A percentile compares a stretch with the other conserved stretches of the same genome.
phyloP scores from a whole-genome alignment of 1,284 basidiomycete genomes.

The Neolentinus lepideus region DNA sequence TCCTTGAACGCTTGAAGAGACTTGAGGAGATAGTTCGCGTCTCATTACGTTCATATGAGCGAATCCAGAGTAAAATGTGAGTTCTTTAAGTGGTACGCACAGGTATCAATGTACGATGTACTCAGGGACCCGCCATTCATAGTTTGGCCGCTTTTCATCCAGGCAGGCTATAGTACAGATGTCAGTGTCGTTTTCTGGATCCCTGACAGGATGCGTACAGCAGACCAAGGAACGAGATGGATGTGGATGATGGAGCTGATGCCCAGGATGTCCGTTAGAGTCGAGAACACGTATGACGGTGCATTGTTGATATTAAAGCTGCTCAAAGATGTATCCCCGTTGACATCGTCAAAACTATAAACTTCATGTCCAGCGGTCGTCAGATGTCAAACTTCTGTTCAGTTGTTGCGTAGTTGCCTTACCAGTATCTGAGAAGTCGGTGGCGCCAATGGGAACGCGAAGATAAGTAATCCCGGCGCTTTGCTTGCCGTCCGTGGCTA shows the following conservation, averaged over 20 bases:
- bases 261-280: slow-evolving; percentile 17
- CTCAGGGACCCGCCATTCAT: slow-evolving; percentile 38
- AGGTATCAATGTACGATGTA: slow-evolving; percentile 24
- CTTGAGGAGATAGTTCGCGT: slow-evolving; percentile 35
- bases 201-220: slow-evolving; percentile 21
- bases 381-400: not conserved
- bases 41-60: no score
- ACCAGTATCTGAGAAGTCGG: slow-evolving; percentile 37
- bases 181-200: not conserved
- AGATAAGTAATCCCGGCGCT: slow-evolving; percentile 42
- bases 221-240: slow-evolving; percentile 44
- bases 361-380: slow-evolving; percentile 14
- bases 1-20: slow-evolving; percentile 34
- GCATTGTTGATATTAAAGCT: slow-evolving; percentile 34
- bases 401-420: no score
- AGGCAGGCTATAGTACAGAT: slow-evolving; percentile 32
- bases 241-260: slow-evolving; percentile 13
- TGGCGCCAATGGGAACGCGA: slow-evolving; percentile 44
- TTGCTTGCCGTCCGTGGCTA: slow-evolving; percentile 37
- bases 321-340: slow-evolving; percentile 32
- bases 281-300: slow-evolving; percentile 37
- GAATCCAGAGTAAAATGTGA: no score
- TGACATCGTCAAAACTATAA: slow-evolving; percentile 40
- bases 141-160: slow-evolving; percentile 41
- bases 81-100: no score